Evolutionary conservation across 2,329 filamentous ascomycete species (phyloP), one percentile per base, ranked within the genome.

Genomic region (Capronia americana): DNA sequence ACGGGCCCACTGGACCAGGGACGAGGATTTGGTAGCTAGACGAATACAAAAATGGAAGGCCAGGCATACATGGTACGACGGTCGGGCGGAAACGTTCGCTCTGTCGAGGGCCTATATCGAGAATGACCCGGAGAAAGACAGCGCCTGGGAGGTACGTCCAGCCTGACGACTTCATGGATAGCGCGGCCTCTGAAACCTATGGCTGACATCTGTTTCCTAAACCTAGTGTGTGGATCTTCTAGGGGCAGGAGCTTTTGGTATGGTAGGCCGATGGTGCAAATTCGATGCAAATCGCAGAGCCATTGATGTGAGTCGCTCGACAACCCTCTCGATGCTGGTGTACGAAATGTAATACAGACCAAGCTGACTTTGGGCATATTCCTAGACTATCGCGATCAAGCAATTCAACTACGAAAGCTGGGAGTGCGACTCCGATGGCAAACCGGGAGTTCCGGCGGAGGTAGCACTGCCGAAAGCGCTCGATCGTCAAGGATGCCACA

Each of bases 191-290:
- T 17, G 17, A 20, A 4, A 11, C 12, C 48, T 34, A n/a, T 30
- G 17, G 38, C 59, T 56, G n/a, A 62, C 11, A 26, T 24, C 30
- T 46, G 32, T 12, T 14, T 23, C 44, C 20, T n/a, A 23, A 11
- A 17, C 8, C 44, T 48, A 69, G 68, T 69, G 68, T 54, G 63
- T 57, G 11, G 65, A 63, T 14, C 51, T 69, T 20, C 53, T 69
- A 10, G 68, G 68, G 2, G 26, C 24, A 12, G 68, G 68, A 11
- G 41, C 62, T 11, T 69, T 69, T 50, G 68, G 68, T 1, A 59
- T 69, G 58, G 68, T 69, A 4, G 68, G 68, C 2, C 41, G 64
- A 54, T 69, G 65, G 65, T 32, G 53, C 32, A 67, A 67, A 24
- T 67, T 60, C 46, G 65, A 67, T 32, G 50, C 20, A 11, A 23